phyloP scores from a whole-genome alignment of 176 grass and related monocot species.

The Olyra latifolia region DNA sequence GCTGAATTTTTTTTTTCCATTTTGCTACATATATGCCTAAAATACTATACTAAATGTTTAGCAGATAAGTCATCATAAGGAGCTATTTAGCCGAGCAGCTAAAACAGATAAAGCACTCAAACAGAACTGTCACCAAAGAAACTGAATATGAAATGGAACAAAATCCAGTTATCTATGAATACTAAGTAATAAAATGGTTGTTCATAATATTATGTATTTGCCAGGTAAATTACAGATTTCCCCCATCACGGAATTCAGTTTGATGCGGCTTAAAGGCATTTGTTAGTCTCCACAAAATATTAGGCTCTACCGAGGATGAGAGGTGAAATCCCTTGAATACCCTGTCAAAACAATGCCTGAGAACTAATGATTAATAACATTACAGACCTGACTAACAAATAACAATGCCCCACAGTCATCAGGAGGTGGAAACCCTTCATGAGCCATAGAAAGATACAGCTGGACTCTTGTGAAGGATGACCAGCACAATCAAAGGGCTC shows the following conservation, averaged over 20 bases:
- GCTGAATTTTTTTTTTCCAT: not conserved
- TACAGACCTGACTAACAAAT: too few species aligned
- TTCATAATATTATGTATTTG: not conserved
- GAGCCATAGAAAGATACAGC: not conserved
- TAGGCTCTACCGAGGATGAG: not conserved
- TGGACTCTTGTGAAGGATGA: not conserved
- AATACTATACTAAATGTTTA: not conserved
- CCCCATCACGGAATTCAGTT: not conserved
- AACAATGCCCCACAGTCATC: not conserved
- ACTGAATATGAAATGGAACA: not conserved
- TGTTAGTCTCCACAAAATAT: not conserved
- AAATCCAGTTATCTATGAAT: not conserved
- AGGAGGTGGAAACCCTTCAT: not conserved
- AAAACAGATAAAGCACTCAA: not conserved
- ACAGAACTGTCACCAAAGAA: not conserved
- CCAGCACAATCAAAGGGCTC: not conserved
- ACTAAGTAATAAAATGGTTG: not conserved
- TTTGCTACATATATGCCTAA: not conserved
- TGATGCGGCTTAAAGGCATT: not conserved
- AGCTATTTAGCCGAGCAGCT: not conserved
- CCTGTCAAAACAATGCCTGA: not conserved
- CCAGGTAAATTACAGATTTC: not conserved
- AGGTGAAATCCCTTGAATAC: not conserved
- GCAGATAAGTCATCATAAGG: not conserved
- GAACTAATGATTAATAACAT: too few species aligned